A percentile compares a stretch with the other conserved stretches of the same genome.
phyloP scores from a whole-genome alignment of 2,329 filamentous ascomycete species.

The Geosmithia putterillii region DNA sequence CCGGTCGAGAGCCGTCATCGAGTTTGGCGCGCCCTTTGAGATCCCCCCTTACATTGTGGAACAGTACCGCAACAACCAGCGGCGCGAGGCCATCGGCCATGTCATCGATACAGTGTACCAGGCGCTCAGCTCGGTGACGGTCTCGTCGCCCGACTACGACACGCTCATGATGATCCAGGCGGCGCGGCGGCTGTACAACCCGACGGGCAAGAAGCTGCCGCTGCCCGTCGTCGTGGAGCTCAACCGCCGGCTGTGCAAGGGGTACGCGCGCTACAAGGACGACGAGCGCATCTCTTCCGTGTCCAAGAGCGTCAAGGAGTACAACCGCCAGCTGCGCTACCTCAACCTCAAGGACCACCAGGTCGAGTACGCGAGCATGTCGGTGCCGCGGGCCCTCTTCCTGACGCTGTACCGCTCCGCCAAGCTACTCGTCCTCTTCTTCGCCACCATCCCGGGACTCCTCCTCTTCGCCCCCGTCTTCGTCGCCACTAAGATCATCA shows the following conservation, averaged over 20 bases:
- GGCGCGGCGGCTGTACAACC: slow-evolving; percentile 83
- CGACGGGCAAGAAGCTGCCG: slow-evolving; percentile 85
- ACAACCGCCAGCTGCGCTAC: slow-evolving; percentile 77
- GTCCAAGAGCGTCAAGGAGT: slow-evolving; percentile 63
- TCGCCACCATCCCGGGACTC: slow-evolving; percentile 76
- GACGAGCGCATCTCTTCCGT: slow-evolving; percentile 72
- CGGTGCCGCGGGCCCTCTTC: slow-evolving; percentile 60
- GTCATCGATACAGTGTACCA: slow-evolving; percentile 81
- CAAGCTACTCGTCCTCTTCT: slow-evolving; percentile 65
- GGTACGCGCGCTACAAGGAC: slow-evolving; percentile 86
- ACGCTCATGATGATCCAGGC: slow-evolving; percentile 96
- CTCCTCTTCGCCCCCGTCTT: slow-evolving; percentile 84
- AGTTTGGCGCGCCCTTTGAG: slow-evolving; percentile 85
- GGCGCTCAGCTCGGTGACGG: slow-evolving; percentile 75
- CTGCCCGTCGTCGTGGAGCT: slow-evolving; percentile 88
- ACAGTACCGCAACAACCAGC: slow-evolving; percentile 71
- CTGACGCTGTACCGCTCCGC: slow-evolving; percentile 68
- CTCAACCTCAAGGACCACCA: slow-evolving; percentile 89
- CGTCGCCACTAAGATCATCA: slow-evolving; percentile 71
- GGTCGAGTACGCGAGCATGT: slow-evolving; percentile 81
- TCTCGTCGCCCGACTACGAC: slow-evolving; percentile 87
- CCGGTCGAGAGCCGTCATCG: slow-evolving; percentile 85
- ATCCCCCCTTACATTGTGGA: slow-evolving; percentile 72
- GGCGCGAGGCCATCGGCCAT: slow-evolving; percentile 75
- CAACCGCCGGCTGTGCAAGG: slow-evolving; percentile 79